phyloP scores from a whole-genome alignment of 805 yeast genomes.

The Middelhovenomyces tepae region DNA sequence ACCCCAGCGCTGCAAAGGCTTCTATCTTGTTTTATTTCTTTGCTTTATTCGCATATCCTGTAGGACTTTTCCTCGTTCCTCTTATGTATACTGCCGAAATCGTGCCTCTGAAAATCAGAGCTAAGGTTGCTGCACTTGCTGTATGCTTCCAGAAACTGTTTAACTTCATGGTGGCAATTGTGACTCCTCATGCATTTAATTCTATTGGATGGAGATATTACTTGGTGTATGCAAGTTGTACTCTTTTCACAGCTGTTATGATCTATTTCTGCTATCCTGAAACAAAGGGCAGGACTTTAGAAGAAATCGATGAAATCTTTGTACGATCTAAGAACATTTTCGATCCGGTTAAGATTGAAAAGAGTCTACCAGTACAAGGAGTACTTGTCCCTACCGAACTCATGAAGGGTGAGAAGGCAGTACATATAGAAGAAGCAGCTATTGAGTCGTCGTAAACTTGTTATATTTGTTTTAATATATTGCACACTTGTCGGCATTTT shows the following conservation, averaged over 20 bases:
- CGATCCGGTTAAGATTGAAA: no score
- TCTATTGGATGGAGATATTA: constrained; percentile 46
- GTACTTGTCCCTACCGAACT: no score
- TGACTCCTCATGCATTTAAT: constrained; percentile 42
- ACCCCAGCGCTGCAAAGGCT: constrained; percentile 11
- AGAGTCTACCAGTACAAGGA: no score
- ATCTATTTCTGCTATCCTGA: constrained; percentile 25
- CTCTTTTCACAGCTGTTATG: constrained; percentile 37
- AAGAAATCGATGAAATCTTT: no score
- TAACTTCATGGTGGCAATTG: constrained; percentile 48
- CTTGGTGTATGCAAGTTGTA: constrained; percentile 45
- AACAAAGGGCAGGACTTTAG: no score
- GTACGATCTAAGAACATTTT: no score
- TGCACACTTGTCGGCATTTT: no score
- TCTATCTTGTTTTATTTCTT: constrained; percentile 13
- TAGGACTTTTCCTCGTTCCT: constrained; percentile 12
- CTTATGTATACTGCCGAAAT: constrained; percentile 46
- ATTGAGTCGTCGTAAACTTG: no score
- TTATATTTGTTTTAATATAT: no score
- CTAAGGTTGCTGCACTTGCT: constrained; percentile 38
- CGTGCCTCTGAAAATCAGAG: constrained; percentile 39
- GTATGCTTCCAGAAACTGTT: constrained; percentile 37
- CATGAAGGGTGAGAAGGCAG: no score
- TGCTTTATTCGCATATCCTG: constrained; percentile 12
- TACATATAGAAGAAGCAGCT: no score